Evolutionary conservation across 345 rosid genomes (phyloP).

Genomic region (Linum trigynum): DNA sequence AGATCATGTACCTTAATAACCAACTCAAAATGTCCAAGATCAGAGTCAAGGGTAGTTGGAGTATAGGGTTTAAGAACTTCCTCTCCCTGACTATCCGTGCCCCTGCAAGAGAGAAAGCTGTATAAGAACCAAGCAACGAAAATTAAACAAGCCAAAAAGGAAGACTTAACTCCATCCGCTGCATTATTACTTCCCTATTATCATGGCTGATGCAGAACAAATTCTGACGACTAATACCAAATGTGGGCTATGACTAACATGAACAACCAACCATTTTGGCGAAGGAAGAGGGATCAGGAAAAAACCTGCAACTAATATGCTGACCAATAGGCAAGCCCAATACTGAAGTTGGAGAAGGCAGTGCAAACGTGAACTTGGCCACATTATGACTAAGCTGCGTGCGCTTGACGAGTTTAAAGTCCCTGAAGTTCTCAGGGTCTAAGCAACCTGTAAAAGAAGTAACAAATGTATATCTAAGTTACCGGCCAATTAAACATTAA

Average conservation of each 20-base stretch:
- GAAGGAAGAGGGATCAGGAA: not conserved
- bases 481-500: not conserved
- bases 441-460: not conserved
- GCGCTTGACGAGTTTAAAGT: not conserved
- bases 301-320: not conserved
- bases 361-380: not conserved
- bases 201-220: not conserved
- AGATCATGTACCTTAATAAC: constrained; percentile 61
- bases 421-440: not conserved
- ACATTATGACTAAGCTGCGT: not conserved
- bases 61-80: constrained; percentile 93
- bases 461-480: not conserved
- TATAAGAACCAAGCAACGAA: not conserved
- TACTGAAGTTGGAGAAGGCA: not conserved
- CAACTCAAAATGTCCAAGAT: constrained; percentile 70
- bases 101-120: constrained; percentile 33
- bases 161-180: not conserved
- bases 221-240: not conserved
- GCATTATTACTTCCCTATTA: not conserved
- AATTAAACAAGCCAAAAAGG: not conserved
- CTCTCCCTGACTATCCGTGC: constrained; percentile 73
- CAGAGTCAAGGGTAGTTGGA: constrained; percentile 90
- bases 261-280: not conserved
- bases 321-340: not conserved
- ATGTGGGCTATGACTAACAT: not conserved